Percentiles rank a stretch among this genome's conserved stretches.
Conservation (phyloP, 2,329 filamentous ascomycete species). For the Akanthomyces muscarius region DNA sequence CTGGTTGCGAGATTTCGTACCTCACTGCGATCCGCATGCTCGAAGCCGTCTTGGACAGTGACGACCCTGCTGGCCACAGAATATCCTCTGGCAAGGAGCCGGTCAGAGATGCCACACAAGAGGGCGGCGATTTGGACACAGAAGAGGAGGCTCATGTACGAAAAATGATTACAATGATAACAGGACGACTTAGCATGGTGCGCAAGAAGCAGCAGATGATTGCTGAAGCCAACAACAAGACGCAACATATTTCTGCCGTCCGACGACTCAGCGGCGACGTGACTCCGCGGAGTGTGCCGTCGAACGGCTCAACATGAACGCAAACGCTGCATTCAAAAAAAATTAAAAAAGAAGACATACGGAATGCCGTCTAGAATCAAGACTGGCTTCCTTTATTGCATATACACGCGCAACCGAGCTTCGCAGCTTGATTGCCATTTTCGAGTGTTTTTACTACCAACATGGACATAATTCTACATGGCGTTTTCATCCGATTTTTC, state of each 20-base stretch:
- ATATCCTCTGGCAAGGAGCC: constrained; percentile 37
- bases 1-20: constrained; percentile 88
- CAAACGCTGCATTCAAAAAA: constrained; percentile 5
- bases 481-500: not conserved
- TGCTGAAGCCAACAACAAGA: constrained; percentile 50
- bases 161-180: constrained; percentile 65
- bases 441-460: constrained; percentile 4
- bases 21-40: constrained; percentile 91
- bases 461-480: constrained; percentile 2
- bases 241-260: constrained; percentile 38
- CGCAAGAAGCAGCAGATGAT: constrained; percentile 60
- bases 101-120: constrained; percentile 35
- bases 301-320: constrained; percentile 36
- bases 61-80: constrained; percentile 40
- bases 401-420: constrained; percentile 11
- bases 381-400: not conserved
- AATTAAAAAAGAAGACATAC: not conserved
- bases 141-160: constrained; percentile 71
- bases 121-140: constrained; percentile 27
- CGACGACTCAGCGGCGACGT: constrained; percentile 53
- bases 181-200: constrained; percentile 50
- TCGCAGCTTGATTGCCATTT: constrained; percentile 5
- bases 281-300: constrained; percentile 51
- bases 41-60: constrained; percentile 85
- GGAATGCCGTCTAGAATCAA: not conserved